Evolutionary conservation across 306 rosid species (phyloP), one percentile per base, ranked within the genome.

Genomic region (Bauhinia variegata): DNA sequence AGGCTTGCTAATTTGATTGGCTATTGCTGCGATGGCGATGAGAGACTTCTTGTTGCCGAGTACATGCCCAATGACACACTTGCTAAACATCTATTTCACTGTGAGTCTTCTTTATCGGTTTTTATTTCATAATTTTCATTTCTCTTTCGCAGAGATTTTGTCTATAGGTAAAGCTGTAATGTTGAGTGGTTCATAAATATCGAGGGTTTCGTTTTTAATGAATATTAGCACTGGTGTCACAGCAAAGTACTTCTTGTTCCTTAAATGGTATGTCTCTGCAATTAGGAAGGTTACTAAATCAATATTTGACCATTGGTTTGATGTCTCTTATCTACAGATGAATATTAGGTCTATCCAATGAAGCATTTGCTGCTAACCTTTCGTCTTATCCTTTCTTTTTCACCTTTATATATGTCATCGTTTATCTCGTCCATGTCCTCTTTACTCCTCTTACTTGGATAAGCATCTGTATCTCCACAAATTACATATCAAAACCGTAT

Each of bases 41-140:
- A 89, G 80, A 82, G 93, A 69, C 78, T 89, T n/a, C 86, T 86
- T 34, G 90, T 89, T 63, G 91, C 92, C 8, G 96, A 89, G 76
- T 86, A 65, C 74, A 84, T 89, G 96, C 92, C 91, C 39, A 84
- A 89, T 49, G 92, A 89, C 65, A 86, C 96, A 34, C 96, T 89
- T 10, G 87, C 96, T 19, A 89, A 89, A 48, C 92, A 89, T 79
- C 80, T 89, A 19, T 89, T 89, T 74, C 96, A 89, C 67, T 86
- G 93, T 86, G 64, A 18, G 84, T 5, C 13, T 46, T 49, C 54
- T 57, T 30, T 4, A 32, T 39, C 30, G 7, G 7, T 33, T 9
- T 50, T 15, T 16, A 8, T 28, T 47, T 9, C 16, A 16, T 37
- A 1, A 23, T 23, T 23, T 23, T 23, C 28, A 23, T 23, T 23